Evolutionary conservation across 805 yeast species (phyloP).

Genomic region (Ogataea saltuana): DNA sequence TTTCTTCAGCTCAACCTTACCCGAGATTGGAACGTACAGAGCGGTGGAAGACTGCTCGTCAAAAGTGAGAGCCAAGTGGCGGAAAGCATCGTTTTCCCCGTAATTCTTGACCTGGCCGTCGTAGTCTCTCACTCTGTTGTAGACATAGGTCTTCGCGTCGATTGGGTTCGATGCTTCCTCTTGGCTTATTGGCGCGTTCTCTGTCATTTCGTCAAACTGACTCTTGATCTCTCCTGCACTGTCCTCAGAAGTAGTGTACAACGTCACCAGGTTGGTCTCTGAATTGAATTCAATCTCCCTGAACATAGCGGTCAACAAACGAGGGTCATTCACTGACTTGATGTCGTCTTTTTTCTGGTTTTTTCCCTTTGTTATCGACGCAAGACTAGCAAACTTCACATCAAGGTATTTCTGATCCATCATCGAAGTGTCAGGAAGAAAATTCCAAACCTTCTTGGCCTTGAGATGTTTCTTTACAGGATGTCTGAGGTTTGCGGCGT

Average conservation of each 20-base stretch:
- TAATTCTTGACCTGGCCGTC: slow-evolving; percentile 62
- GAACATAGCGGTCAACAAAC: slow-evolving; percentile 62
- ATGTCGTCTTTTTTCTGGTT: slow-evolving; percentile 35
- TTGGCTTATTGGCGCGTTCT: slow-evolving; percentile 47
- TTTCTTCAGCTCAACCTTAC: slow-evolving; percentile 79
- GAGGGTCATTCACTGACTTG: slow-evolving; percentile 34
- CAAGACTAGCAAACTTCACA: slow-evolving; percentile 62
- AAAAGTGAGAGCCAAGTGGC: slow-evolving; percentile 71
- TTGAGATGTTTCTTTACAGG: slow-evolving; percentile 73
- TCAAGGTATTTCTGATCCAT: slow-evolving; percentile 74
- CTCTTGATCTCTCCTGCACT: slow-evolving; percentile 44
- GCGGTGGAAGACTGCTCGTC: slow-evolving; percentile 58
- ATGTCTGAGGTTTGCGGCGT: slow-evolving; percentile 54
- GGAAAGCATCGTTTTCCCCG: slow-evolving; percentile 41
- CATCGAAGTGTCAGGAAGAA: slow-evolving; percentile 89
- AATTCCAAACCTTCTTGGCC: slow-evolving; percentile 76
- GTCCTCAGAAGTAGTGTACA: slow-evolving; percentile 51
- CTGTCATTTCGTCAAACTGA: slow-evolving; percentile 48
- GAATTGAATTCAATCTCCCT: slow-evolving; percentile 70
- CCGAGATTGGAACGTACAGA: slow-evolving; percentile 73
- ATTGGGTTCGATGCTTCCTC: slow-evolving; percentile 45
- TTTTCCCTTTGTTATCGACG: slow-evolving; percentile 44
- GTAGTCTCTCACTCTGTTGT: slow-evolving; percentile 72
- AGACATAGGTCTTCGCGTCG: slow-evolving; percentile 49
- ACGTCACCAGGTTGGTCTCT: slow-evolving; percentile 71